A percentile compares a stretch with the other conserved stretches of the same genome.
phyloP scores from a whole-genome alignment of 306 rosid species.

The Argentina anserina region DNA sequence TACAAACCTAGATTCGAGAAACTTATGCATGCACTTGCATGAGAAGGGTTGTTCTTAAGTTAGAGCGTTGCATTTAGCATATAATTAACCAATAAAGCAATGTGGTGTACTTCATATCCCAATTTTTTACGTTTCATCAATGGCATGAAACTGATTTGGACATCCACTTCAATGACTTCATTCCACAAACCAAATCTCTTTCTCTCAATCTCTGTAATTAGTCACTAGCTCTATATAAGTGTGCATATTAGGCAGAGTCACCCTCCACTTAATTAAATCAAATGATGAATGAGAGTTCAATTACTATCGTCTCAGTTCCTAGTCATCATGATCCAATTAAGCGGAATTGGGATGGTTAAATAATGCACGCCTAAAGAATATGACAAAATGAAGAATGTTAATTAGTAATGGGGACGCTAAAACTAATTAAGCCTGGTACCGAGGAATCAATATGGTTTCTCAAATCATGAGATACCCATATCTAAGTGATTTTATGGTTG shows the following conservation, averaged over 20 bases:
- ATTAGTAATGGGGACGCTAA: constrained; percentile 11
- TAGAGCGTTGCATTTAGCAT: constrained; percentile 20
- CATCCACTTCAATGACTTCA: constrained; percentile 23
- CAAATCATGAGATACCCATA: constrained; percentile 24
- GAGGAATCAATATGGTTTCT: constrained; percentile 19
- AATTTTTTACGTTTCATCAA: constrained; percentile 5
- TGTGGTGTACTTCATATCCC: constrained; percentile 25
- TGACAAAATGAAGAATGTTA: constrained; percentile 18
- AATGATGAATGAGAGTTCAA: constrained; percentile 27
- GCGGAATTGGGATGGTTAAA: constrained; percentile 8
- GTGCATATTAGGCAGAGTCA: constrained; percentile 5
- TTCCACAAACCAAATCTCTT: constrained; percentile 1
- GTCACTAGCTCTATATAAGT: constrained; percentile 1
- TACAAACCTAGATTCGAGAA: constrained; percentile 38
- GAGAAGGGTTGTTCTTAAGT: constrained; percentile 18
- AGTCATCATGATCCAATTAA: constrained; percentile 45
- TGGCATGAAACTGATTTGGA: constrained; percentile 22
- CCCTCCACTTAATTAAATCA: constrained; percentile 15
- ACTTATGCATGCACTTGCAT: constrained; percentile 38
- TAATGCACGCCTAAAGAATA: constrained; percentile 24
- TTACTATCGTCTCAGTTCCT: constrained; percentile 32
- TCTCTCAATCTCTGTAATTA: not conserved
- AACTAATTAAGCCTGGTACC: constrained; percentile 29
- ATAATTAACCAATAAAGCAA: not conserved
- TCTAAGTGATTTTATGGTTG: constrained; percentile 19